phyloP scores from a whole-genome alignment of 345 rosid species.

The Mangifera indica region DNA sequence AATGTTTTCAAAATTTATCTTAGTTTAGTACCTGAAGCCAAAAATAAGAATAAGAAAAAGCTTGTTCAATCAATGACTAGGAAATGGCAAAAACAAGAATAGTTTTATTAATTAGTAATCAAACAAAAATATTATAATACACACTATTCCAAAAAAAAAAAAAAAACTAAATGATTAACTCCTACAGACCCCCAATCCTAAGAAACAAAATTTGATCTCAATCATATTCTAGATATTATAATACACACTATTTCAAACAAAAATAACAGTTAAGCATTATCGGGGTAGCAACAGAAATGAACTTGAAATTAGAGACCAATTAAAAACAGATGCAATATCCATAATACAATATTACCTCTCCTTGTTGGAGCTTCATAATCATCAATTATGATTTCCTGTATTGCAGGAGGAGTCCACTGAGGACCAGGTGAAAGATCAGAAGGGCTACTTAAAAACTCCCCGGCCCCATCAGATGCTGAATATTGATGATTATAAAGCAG shows the following conservation, averaged over 20 bases:
- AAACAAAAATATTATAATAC: too few species aligned
- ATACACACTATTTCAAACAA: neutral
- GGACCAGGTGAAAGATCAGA: conserved; percentile 48
- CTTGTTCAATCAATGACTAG: too few species aligned
- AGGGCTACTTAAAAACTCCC: conserved; percentile 38
- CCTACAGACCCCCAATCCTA: neutral
- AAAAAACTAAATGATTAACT: too few species aligned
- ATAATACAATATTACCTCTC: conserved; percentile 36
- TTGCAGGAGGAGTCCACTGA: conserved; percentile 56
- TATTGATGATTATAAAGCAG: conserved; percentile 29
- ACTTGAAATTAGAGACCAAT: neutral
- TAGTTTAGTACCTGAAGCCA: neutral
- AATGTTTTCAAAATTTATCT: neutral
- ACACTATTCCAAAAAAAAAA: too few species aligned
- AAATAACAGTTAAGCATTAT: neutral
- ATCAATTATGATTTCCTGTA: conserved; percentile 43
- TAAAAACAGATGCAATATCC: neutral
- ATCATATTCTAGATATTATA: neutral
- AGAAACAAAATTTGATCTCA: neutral
- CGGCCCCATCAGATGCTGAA: conserved; percentile 40
- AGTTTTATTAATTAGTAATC: too few species aligned
- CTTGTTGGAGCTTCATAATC: conserved; percentile 39
- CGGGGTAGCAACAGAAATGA: neutral
- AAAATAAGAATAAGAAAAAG: too few species aligned
- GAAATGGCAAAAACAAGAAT: too few species aligned